Evolutionary conservation across 495 filamentous ascomycete genomes (phyloP), one percentile per base, ranked within the genome.

Genomic region (Alectoria sarmentosa): DNA sequence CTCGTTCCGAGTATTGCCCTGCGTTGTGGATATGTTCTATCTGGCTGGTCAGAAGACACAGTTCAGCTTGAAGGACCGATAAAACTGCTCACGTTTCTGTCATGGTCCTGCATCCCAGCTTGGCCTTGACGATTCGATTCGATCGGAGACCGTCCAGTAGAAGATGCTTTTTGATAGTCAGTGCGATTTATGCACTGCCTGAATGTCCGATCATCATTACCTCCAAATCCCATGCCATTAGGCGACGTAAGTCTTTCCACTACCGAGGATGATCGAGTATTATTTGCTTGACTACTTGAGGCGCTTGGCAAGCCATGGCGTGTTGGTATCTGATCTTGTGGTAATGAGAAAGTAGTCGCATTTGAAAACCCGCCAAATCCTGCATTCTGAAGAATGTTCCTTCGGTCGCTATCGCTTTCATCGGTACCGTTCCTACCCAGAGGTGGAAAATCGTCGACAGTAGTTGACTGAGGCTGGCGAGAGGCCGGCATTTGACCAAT

Each of bases 361-460:
- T 76, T 76, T 32, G 75, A 73, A 67, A 80, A 84, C 62, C 76
- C 76, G 36, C 85, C 85, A 72, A 90, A 90, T 1, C 80, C 84
- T 41, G 88, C 76, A 70, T 78, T 82, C 66, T 87, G 87, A 76
- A 88, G 84, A 72, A 91, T 69, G 67, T 77, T 84, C 6, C 77
- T 80, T 60, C 80, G 78, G 44, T 85, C 83, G 66, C 90, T 89
- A 66, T 82, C 84, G 64, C 88, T 79, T 19, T 94, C 90, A 36
- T 86, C 86, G 62, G 86, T 83, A 36, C 80, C 79, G 63, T 84
- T 86, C 63, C 90, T 84, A 58, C 89, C 88, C 60, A 94, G 76
- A 15, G 92, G 88, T 52, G 92, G 92, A 61, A 95, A 95, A 14
- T 95, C 91, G 30, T 96, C 91, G 28, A 88, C 86, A 67, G 82